A percentile compares a stretch with the other conserved stretches of the same genome.
These are phyloP conservation scores for Torulaspora maleeae DNA, from an alignment of 805 yeast species.

Conservation along the genomic window DNA sequence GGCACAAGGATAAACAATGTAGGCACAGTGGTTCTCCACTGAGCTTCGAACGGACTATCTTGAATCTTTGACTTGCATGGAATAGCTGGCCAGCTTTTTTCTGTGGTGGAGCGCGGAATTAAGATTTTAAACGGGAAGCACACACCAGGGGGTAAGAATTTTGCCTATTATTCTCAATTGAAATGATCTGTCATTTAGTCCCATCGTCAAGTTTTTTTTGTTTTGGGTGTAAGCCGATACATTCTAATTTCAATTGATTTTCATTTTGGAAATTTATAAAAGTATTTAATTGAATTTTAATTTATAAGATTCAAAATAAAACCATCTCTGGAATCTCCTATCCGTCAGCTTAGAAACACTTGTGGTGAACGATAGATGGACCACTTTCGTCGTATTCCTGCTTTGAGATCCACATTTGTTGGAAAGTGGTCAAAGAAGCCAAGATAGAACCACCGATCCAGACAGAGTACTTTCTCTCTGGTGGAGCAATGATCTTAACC, in stretches of 20 bases:
- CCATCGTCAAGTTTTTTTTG: no score
- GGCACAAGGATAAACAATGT: no score
- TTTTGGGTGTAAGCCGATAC: not conserved
- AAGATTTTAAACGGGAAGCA: no score
- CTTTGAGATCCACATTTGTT: constrained; percentile 99
- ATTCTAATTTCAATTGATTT: constrained; percentile 1
- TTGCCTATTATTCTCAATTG: no score
- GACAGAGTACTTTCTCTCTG: constrained; percentile 98
- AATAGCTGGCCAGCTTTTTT: no score
- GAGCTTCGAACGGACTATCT: no score
- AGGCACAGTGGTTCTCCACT: no score
- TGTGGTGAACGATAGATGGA: constrained; percentile 85
- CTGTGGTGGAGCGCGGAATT: no score
- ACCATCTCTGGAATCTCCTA: constrained; percentile 3
- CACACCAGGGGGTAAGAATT: no score
- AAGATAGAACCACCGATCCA: constrained; percentile 99
- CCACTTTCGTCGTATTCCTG: constrained; percentile 99
- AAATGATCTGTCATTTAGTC: no score
- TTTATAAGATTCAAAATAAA: not conserved
- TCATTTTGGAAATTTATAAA: constrained; percentile 3
- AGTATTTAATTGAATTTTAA: constrained; percentile 6
- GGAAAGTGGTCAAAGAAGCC: constrained; percentile 98
- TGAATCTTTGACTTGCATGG: no score
- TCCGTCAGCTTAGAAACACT: constrained; percentile 40
- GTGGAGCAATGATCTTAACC: constrained; percentile 99